Base-by-base conservation (phyloP, 208 protist species). In the Acanthamoeba culbertsoni region DNA sequence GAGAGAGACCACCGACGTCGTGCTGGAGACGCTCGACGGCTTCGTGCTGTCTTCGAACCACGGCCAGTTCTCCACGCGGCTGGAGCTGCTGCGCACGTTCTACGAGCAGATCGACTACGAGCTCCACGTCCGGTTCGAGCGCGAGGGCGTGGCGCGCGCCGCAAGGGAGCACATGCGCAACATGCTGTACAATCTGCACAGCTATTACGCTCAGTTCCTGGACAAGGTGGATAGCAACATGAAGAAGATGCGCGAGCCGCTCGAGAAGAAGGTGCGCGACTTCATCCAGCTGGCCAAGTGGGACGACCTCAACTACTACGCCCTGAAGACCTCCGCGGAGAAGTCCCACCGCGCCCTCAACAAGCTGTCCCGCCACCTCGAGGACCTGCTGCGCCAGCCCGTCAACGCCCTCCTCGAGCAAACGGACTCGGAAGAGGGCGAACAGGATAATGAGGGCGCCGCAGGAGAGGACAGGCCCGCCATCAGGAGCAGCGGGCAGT, bases 291-390 rank as follows among this genome's bases (percentile, higher is more conserved):
- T 98, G 0, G 93, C 95, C 16, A 95, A 93, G 86, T 98, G 97
- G 97, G 95, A 97, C 53, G 94, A 97, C 71, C 40, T 96, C 31
- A 95, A 98, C 95, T 99, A 99, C 96, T 99, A 99, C 95, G 97
- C 97, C 28, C 96, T 99, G 8, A 98, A 98, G 77, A 97, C 97
- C 20, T 98, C 98, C 5, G 95, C 98, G 12, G 98, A 99, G 92
- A 99, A 99, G 96, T 98, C 98, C n/a, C 99, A 99, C 93, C 96
- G 98, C 86, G 97, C 40, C n/a, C 71, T 93, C 40, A 84, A 93
- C 53, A 93, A 93, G 55, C 55, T 93, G 18, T 65, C 73, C 40
- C 28, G 75, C 31, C 46, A 93, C 51, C 48, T 93, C 10, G 91
- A 93, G 91, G 91, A 88, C 55, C 59, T 92, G 20, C 63, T 92